Base-by-base conservation (phyloP, 2,329 filamentous ascomycete genomes). In the Graphilbum sp. region DNA sequence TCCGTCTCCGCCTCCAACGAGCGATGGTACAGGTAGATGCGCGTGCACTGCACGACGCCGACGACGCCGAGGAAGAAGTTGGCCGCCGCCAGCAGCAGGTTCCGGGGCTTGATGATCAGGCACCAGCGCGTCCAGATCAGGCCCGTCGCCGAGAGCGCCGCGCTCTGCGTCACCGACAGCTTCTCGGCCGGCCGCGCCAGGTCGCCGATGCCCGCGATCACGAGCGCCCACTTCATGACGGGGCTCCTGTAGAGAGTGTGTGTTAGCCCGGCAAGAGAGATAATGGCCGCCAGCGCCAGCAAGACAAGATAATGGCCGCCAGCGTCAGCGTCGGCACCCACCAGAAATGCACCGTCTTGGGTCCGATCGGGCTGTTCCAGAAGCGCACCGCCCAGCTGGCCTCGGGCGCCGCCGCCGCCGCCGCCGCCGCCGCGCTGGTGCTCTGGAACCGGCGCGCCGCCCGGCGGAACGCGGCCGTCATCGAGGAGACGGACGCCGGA, bases 71-170 rank as follows among this genome's bases (percentile, higher is more conserved):
- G 80, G 71, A 95, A 92, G 73, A 95, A 95, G 74, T 98, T 98
- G 56, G 96, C 90, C 39, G 86, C 77, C 44, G 90, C 90, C 42
- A 98, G 77, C 79, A 95, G 79, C 53, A 86, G 64, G 69, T 98
- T 98, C 62, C 76, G 77, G 41, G 90, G 90, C 61, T 77, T 86
- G 63, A 98, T 98, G 59, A 98, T 81, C 56, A 96, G 70, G 69
- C 90, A 98, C 90, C 90, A 98, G 49, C 90, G 75, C 34, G 90
- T 98, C 90, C 90, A 98, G 70, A 98, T 98, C 47, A 81, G 62
- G 48, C 90, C 90, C 10, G 90, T 98, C 50, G 77, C 77, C 55
- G 84, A 90, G 49, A 98, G 72, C 42, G 90, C 88, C 36, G 68
- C 67, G 65, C 96, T 98, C 63, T 95, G 87, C 23, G 83, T 90